Evolutionary conservation across 164 flowering plant species (phyloP).

Genomic region (Taxillus chinensis): DNA sequence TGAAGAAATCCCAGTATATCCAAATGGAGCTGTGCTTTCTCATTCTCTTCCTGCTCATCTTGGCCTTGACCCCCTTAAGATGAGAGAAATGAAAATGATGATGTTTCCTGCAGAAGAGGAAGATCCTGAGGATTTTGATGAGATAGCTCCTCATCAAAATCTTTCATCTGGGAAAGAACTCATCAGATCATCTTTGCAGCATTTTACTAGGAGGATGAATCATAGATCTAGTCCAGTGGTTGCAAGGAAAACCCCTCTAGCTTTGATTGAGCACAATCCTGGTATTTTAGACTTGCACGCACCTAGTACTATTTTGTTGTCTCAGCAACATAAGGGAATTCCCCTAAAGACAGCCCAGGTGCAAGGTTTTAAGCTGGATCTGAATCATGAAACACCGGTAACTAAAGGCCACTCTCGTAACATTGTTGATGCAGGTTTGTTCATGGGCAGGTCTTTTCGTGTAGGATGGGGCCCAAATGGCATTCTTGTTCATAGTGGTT

Average conservation of each 20-base stretch:
- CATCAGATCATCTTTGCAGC: constrained; percentile 32
- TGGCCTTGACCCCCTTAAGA: constrained; percentile 83
- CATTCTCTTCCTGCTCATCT: constrained; percentile 97
- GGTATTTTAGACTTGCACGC: constrained; percentile 35
- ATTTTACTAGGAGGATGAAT: constrained; percentile 22
- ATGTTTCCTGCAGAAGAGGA: constrained; percentile 69
- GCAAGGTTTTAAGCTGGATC: constrained; percentile 71
- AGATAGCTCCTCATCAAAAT: constrained; percentile 22
- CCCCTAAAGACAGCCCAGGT: constrained; percentile 34
- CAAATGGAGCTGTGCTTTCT: constrained; percentile 36
- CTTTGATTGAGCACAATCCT: constrained; percentile 63
- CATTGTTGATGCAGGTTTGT: constrained; percentile 86
- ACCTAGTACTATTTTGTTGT: constrained; percentile 56
- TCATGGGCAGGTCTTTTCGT: constrained; percentile 97
- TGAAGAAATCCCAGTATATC: constrained; percentile 25
- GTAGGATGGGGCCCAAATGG: constrained; percentile 99
- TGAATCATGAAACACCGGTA: constrained; percentile 57
- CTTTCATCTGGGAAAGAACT: constrained; percentile 27
- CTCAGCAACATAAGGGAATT: constrained; percentile 50
- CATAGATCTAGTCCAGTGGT: constrained; percentile 36
- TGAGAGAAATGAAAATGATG: constrained; percentile 82
- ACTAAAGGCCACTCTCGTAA: constrained; percentile 49
- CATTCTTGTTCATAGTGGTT: constrained; percentile 66
- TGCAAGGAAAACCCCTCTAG: constrained; percentile 58
- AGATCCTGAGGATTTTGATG: constrained; percentile 31